phyloP scores from a whole-genome alignment of 2,329 filamentous ascomycete genomes.

The Ophidiomyces ophidiicola region DNA sequence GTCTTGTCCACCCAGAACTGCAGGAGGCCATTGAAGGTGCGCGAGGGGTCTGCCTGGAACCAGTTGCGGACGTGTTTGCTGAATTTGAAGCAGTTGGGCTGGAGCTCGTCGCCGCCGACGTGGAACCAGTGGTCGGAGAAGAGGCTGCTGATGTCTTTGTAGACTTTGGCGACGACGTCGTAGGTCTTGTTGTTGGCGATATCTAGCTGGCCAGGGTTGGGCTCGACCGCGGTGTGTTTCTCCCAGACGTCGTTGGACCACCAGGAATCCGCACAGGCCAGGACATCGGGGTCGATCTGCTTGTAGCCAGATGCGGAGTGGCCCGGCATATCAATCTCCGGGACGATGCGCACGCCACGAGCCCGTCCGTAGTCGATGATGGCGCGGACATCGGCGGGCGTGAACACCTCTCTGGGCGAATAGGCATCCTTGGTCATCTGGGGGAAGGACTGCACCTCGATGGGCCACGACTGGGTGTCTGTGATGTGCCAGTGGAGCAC shows the following conservation, averaged over 20 bases:
- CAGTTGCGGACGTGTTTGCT: constrained; percentile 39
- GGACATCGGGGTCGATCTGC: constrained; percentile 44
- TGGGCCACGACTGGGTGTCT: constrained; percentile 45
- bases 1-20: constrained; percentile 45
- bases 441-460: constrained; percentile 40
- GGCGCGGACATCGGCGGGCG: constrained; percentile 31
- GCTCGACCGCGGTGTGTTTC: constrained; percentile 44
- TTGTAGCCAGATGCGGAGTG: constrained; percentile 46
- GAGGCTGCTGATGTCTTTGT: constrained; percentile 40
- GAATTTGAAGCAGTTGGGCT: constrained; percentile 47
- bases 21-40: constrained; percentile 41
- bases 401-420: constrained; percentile 38
- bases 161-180: constrained; percentile 43
- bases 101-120: constrained; percentile 45
- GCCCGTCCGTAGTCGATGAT: constrained; percentile 41
- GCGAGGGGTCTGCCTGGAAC: constrained; percentile 40
- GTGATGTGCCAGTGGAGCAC: constrained; percentile 47
- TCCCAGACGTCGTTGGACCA: constrained; percentile 49
- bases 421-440: constrained; percentile 45
- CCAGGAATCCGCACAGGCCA: constrained; percentile 46
- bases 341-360: constrained; percentile 47
- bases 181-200: constrained; percentile 46
- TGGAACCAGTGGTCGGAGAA: constrained; percentile 46
- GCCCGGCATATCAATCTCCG: constrained; percentile 52
- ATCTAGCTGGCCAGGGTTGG: constrained; percentile 46